phyloP scores from a whole-genome alignment of 495 filamentous ascomycete genomes.

The Schizothecium vesticola region DNA sequence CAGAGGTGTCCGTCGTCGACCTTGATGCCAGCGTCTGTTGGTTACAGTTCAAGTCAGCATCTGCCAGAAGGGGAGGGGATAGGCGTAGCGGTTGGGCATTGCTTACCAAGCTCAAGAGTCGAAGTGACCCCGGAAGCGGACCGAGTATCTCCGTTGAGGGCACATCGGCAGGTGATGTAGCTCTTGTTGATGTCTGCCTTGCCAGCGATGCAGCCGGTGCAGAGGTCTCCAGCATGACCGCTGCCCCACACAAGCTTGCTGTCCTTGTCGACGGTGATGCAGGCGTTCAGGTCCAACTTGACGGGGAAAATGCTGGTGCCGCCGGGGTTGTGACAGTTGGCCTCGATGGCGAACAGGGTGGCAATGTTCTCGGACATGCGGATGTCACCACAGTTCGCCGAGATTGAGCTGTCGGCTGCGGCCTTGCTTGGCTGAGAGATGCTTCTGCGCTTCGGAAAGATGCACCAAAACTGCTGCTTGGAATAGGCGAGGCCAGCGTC shows the following conservation, averaged over 20 bases:
- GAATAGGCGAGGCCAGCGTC: background rate
- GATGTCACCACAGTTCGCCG: background rate
- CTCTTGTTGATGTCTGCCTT: background rate
- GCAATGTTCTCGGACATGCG: background rate
- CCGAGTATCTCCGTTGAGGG: background rate
- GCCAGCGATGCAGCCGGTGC: background rate
- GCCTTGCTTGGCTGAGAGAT: background rate
- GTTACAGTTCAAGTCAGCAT: background rate
- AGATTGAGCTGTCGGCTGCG: background rate
- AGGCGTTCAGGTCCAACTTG: background rate
- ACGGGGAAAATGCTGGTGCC: background rate
- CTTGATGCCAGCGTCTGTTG: background rate
- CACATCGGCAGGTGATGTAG: background rate
- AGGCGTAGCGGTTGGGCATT: too few species aligned
- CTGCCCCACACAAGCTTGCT: background rate
- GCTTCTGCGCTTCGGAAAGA: background rate
- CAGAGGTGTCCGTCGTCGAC: background rate
- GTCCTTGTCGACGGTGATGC: background rate
- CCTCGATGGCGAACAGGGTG: background rate
- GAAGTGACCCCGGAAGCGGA: background rate
- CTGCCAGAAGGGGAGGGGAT: background rate
- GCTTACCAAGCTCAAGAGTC: background rate
- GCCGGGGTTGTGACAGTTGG: background rate
- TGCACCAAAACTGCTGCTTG: background rate
- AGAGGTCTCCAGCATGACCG: background rate